Evolutionary conservation across 1,284 basidiomycete species (phyloP), one percentile per base, ranked within the genome.

Genomic region (Cryptococcus floricola): DNA sequence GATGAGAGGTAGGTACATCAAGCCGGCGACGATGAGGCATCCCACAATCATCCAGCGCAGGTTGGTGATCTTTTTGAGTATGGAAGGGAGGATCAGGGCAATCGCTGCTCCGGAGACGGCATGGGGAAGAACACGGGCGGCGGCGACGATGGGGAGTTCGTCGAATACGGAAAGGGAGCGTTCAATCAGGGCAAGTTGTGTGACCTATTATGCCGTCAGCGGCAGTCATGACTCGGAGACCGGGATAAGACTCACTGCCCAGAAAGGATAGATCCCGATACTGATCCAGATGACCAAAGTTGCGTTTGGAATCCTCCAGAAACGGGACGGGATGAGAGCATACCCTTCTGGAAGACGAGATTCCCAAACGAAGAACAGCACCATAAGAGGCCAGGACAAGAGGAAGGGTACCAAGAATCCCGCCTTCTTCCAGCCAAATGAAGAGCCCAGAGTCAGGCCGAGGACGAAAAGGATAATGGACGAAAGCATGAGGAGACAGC

Each of bases 381-480:
- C 56, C 43, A 69, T 73, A 50, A 76, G 51, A 25, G 68, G 57
- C 51, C 57, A 67, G 5, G 67, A 63, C 19, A 76, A 61, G 14
- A 77, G 59, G 64, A 77, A 71, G 10, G 74, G 74, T 0, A 68
- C 72, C 56, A 76, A 65, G 69, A 76, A 76, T 5, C 57, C 51
- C 3, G 72, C 60, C n/a, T 53, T 75, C 49, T 61, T 65, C 60
- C 62, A 76, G 5, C 70, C 74, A 59, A 70, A 64, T 1, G 65
- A 62, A 1, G 72, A 70, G 45, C 72, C 73, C 23, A 72, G 62
- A 12, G 74, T 76, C 7, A 76, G 64, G 43, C 69, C 69, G 48
- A 75, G 71, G 53, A 71, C 73, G 53, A 76, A 62, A 6, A 74
- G 65, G 50, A 73, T 61, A 51, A 73, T 67, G 7, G 64, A 58